Percentiles rank a stretch among this genome's conserved stretches.
Conservation (phyloP, 129 eudicot genomes). For the Pulicaria dysenterica region DNA sequence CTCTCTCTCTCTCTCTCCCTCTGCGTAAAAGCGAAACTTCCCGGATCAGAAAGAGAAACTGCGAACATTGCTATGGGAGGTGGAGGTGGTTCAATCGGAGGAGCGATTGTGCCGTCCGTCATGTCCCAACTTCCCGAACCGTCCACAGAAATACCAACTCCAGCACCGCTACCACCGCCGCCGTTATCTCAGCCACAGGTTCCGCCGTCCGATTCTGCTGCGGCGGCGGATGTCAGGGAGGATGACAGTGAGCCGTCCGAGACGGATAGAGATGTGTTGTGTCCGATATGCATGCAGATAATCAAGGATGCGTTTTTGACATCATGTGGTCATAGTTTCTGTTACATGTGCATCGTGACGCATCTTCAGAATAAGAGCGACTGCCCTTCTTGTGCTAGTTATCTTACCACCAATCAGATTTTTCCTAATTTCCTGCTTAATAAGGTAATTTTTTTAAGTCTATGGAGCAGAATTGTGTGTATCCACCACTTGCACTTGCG, state of each 20-base stretch:
- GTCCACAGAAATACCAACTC: conserved; percentile 19
- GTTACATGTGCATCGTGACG: conserved; percentile 84
- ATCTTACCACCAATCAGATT: conserved; percentile 57
- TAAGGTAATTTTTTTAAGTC: conserved; percentile 47
- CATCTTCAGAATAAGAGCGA: conserved; percentile 84
- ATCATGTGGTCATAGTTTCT: conserved; percentile 86
- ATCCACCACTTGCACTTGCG: background rate
- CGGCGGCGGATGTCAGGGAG: conserved; percentile 18
- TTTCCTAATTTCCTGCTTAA: conserved; percentile 87
- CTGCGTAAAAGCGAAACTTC: too few relatives aligned
- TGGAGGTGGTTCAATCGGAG: conserved; percentile 46
- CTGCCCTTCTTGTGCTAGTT: conserved; percentile 81
- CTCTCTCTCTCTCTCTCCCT: background rate
- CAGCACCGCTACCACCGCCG: conserved; percentile 26
- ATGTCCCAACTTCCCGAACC: conserved; percentile 53
- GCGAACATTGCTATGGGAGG: conserved; percentile 21
- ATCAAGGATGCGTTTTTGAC: conserved; percentile 86
- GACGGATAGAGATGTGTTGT: conserved; percentile 66
- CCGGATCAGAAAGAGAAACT: too few relatives aligned
- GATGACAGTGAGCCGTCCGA: conserved; percentile 8
- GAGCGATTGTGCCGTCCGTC: conserved; percentile 68
- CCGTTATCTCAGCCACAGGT: conserved; percentile 6
- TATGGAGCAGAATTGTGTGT: background rate
- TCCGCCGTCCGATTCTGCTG: conserved; percentile 24
- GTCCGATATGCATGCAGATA: conserved; percentile 96